Conservation (phyloP, 768 basidiomycete species). For the Lyophyllum shimeji region DNA sequence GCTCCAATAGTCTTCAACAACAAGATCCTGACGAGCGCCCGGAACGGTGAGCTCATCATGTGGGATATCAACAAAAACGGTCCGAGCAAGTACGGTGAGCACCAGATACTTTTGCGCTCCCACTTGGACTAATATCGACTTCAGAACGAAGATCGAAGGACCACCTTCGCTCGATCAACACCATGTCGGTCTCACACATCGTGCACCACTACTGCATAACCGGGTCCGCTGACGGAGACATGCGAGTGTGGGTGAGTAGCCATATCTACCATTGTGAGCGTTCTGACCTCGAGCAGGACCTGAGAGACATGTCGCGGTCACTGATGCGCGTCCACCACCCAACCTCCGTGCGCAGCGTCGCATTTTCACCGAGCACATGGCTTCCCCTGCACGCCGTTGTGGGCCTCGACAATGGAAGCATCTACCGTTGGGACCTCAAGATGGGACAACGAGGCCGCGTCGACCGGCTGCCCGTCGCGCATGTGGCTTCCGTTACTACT, state of each 20-base stretch:
- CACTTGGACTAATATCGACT: not conserved
- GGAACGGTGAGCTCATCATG: constrained; percentile 81
- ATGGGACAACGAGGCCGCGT: constrained; percentile 75
- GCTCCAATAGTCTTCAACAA: constrained; percentile 55
- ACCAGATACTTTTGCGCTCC: not conserved
- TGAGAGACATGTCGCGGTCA: constrained; percentile 69
- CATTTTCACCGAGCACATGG: constrained; percentile 65
- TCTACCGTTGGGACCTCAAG: constrained; percentile 77
- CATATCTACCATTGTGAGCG: not conserved
- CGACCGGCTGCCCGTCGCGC: constrained; percentile 73
- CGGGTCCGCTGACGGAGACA: constrained; percentile 77
- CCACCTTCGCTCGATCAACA: constrained; percentile 72
- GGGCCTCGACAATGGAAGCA: constrained; percentile 68
- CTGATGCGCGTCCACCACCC: constrained; percentile 72
- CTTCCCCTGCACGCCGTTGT: constrained; percentile 69
- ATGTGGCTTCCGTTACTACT: constrained; percentile 67
- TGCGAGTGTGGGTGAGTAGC: constrained; percentile 73
- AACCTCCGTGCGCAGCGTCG: constrained; percentile 64
- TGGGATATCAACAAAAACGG: constrained; percentile 77
- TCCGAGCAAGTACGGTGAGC: constrained; percentile 67
- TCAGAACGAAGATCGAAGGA: constrained; percentile 66
- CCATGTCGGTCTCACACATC: constrained; percentile 64
- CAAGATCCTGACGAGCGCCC: constrained; percentile 78
- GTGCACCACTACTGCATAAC: constrained; percentile 75
- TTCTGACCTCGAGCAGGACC: constrained; percentile 45